phyloP scores from a whole-genome alignment of 257 asterid species.

The Cordia subcordata region DNA sequence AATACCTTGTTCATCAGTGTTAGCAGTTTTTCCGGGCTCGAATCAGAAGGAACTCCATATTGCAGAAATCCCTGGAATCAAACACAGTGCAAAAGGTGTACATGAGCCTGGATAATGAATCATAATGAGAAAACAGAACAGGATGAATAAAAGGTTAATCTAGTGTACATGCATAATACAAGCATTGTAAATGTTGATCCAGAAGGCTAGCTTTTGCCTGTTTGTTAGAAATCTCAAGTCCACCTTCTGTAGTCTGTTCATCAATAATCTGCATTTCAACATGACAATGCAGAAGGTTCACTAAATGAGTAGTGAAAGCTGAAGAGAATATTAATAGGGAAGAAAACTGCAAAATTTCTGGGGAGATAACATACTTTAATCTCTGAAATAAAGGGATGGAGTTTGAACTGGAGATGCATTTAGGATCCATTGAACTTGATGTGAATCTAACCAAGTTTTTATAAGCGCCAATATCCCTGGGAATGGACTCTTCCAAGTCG shows the following conservation, averaged over 20 bases:
- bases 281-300: background rate
- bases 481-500: conserved; percentile 55
- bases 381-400: conserved; percentile 62
- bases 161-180: conserved; percentile 44
- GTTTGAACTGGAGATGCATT: conserved; percentile 56
- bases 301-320: background rate
- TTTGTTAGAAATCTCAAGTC: conserved; percentile 36
- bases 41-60: conserved; percentile 59
- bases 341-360: background rate
- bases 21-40: conserved; percentile 54
- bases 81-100: background rate
- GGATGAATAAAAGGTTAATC: background rate
- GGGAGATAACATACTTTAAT: conserved; percentile 43
- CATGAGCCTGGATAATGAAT: background rate
- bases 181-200: conserved; percentile 56
- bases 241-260: conserved; percentile 65
- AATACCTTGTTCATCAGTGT: conserved; percentile 64
- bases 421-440: conserved; percentile 61
- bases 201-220: conserved; percentile 46
- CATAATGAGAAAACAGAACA: background rate
- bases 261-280: conserved; percentile 37
- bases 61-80: conserved; percentile 73
- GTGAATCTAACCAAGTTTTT: conserved; percentile 74
- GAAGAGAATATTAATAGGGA: background rate
- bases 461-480: conserved; percentile 78